Conservation (phyloP, 257 asterid genomes). For the Scutellaria baicalensis region DNA sequence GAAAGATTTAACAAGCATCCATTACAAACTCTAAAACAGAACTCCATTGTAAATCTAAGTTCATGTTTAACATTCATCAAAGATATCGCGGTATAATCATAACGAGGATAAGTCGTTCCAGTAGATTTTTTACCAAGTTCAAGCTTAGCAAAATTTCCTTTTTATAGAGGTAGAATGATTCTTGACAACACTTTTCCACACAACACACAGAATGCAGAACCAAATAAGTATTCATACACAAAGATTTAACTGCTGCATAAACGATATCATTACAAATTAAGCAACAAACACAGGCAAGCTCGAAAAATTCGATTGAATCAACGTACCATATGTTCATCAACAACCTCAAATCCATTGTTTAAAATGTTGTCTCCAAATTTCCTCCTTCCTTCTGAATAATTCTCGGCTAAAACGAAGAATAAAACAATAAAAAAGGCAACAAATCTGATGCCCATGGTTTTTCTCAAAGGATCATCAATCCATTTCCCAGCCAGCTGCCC, state of each 20-base stretch:
- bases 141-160: background rate
- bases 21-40: background rate
- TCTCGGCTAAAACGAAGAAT: slow-evolving; percentile 42
- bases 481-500: slow-evolving; percentile 8
- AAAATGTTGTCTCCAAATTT: slow-evolving; percentile 31
- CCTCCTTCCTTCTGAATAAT: slow-evolving; percentile 46
- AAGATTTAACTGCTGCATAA: too few relatives aligned
- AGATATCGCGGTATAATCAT: background rate
- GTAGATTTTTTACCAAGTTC: background rate
- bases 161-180: background rate
- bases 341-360: slow-evolving; percentile 17
- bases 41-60: background rate
- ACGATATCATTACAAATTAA: background rate
- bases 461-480: slow-evolving; percentile 28
- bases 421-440: slow-evolving; percentile 46
- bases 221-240: background rate
- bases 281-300: background rate
- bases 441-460: slow-evolving; percentile 41
- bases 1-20: background rate
- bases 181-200: background rate
- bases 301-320: background rate
- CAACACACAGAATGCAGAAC: background rate
- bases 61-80: background rate
- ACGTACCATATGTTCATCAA: slow-evolving; percentile 32
- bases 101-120: background rate